A percentile compares a stretch with the other conserved stretches of the same genome.
These are phyloP conservation scores for Alternaria arborescens DNA, from an alignment of 2,329 filamentous ascomycete genomes.

Conservation along the genomic window DNA sequence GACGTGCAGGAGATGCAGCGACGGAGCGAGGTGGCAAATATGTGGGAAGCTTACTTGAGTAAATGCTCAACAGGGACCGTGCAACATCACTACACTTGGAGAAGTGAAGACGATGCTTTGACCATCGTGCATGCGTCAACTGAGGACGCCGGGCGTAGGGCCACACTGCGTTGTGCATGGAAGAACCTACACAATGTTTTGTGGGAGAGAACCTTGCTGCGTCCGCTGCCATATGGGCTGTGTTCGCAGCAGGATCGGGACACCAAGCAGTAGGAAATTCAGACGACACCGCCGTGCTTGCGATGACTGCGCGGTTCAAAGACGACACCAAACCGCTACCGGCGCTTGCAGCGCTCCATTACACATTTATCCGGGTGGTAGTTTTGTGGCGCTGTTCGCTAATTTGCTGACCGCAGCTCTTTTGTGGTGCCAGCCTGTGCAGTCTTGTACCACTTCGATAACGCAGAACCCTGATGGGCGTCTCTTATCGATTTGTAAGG, in stretches of 20 bases:
- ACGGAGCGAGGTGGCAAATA: no score
- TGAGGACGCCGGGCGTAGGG: not conserved
- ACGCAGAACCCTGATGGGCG: not conserved
- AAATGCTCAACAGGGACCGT: not conserved
- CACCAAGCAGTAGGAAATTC: not conserved
- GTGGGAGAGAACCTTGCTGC: not conserved
- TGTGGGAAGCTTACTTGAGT: not conserved
- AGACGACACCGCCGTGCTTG: not conserved
- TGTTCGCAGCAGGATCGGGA: not conserved
- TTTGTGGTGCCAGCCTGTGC: not conserved
- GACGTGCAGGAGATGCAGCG: not conserved
- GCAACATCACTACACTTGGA: not conserved
- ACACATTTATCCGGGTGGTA: not conserved
- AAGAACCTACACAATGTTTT: not conserved
- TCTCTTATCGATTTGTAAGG: not conserved
- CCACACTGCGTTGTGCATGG: not conserved
- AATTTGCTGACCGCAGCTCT: not conserved
- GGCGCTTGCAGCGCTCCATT: not conserved
- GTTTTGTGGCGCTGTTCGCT: not conserved
- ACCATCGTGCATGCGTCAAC: not conserved
- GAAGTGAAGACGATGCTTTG: not conserved
- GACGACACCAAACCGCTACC: not conserved
- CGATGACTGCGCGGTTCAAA: not conserved
- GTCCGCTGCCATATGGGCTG: not conserved
- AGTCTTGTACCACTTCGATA: not conserved